phyloP scores from a whole-genome alignment of 1,284 basidiomycete genomes.

The Megacollybia platyphylla region DNA sequence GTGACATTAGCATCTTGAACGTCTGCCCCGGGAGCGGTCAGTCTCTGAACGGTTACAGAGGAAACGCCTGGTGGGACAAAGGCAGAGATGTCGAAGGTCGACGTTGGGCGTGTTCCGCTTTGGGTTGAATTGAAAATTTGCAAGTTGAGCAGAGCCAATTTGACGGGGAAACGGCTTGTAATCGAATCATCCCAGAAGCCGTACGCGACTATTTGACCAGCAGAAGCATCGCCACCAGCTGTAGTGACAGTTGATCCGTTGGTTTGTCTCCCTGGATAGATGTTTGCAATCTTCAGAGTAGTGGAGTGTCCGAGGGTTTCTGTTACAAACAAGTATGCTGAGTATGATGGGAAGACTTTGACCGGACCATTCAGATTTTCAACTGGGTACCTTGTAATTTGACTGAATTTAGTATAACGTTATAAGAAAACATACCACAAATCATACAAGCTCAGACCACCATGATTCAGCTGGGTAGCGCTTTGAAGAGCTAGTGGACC shows the following conservation, averaged over 20 bases:
- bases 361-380: slow-evolving; percentile 32
- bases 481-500: slow-evolving; percentile 37
- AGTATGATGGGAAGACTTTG: slow-evolving; percentile 37
- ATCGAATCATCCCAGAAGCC: slow-evolving; percentile 29
- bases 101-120: slow-evolving; percentile 19
- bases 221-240: slow-evolving; percentile 27
- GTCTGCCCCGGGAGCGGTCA: slow-evolving; percentile 34
- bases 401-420: neutral
- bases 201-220: slow-evolving; percentile 34
- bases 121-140: slow-evolving; percentile 35
- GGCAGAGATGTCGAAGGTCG: slow-evolving; percentile 28
- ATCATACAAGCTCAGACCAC: slow-evolving; percentile 33
- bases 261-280: slow-evolving; percentile 33
- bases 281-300: slow-evolving; percentile 27
- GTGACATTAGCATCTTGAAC: slow-evolving; percentile 26
- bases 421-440: slow-evolving; percentile 20
- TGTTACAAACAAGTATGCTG: slow-evolving; percentile 33
- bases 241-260: slow-evolving; percentile 39
- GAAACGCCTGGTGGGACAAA: slow-evolving; percentile 16
- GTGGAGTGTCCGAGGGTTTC: slow-evolving; percentile 30
- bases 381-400: slow-evolving; percentile 26
- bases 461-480: slow-evolving; percentile 32
- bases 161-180: slow-evolving; percentile 21
- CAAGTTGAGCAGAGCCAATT: slow-evolving; percentile 32
- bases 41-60: slow-evolving; percentile 19